Conservation (phyloP, 192 early-diverging fungal species). For the Backusella westeae region DNA sequence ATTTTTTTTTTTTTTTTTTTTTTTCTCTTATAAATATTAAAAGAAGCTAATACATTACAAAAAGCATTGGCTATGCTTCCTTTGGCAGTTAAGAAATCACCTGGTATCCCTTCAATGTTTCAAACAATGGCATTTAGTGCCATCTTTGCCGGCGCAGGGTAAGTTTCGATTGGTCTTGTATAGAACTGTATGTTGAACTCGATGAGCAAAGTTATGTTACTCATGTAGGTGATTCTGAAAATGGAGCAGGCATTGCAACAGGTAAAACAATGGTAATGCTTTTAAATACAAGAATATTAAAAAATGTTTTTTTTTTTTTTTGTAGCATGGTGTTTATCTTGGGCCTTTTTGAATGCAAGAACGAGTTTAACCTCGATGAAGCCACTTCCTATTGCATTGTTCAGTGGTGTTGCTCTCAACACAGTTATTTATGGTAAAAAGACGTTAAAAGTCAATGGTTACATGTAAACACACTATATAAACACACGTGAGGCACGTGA, state of each 20-base stretch:
- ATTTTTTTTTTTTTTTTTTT: background rate
- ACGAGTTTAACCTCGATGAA: conserved; percentile 14
- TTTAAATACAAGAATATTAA: too few relatives aligned
- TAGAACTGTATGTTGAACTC: too few relatives aligned
- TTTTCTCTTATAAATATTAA: too few relatives aligned
- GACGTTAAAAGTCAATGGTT: conserved; percentile 37
- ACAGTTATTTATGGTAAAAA: conserved; percentile 36
- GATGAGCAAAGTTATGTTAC: conserved; percentile 14
- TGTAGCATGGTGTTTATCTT: conserved; percentile 41
- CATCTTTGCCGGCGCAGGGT: conserved; percentile 39
- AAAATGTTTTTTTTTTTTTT: too few relatives aligned
- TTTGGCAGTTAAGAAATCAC: conserved; percentile 17
- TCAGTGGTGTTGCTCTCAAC: conserved; percentile 15
- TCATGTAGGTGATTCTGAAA: conserved; percentile 34
- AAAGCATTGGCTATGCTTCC: conserved; percentile 31
- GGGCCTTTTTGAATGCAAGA: conserved; percentile 34
- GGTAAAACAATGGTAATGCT: conserved; percentile 13
- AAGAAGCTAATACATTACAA: background rate
- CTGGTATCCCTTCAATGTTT: conserved; percentile 37
- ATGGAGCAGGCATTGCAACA: conserved; percentile 43
- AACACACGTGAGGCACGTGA: background rate
- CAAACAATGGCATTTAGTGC: conserved; percentile 33
- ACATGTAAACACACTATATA: conserved; percentile 10
- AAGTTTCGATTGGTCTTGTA: background rate
- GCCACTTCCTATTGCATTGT: conserved; percentile 30